phyloP scores from a whole-genome alignment of 306 rosid genomes.

The Quercus mongolica region DNA sequence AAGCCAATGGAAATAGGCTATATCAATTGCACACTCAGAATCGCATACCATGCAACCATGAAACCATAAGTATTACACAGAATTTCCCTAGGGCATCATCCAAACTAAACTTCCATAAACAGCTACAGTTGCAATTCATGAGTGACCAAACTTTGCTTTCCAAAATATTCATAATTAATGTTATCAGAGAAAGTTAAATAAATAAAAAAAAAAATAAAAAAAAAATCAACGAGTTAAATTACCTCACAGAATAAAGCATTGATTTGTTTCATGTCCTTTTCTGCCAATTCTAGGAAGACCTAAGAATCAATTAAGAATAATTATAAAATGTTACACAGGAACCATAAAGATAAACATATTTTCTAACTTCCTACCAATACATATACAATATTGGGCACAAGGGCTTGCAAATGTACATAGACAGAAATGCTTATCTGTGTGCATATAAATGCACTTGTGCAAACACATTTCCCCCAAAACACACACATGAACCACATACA shows the following conservation, averaged over 20 bases:
- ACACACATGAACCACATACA: background rate
- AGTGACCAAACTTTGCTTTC: background rate
- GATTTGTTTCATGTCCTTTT: constrained; percentile 88
- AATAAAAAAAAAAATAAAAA: background rate
- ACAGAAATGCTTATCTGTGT: background rate
- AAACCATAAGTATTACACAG: background rate
- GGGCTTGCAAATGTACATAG: background rate
- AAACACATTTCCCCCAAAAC: background rate
- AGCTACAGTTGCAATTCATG: background rate
- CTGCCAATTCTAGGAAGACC: constrained; percentile 86
- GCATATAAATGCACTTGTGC: background rate
- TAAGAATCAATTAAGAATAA: constrained; percentile 30
- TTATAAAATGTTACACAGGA: constrained; percentile 12
- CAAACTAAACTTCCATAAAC: background rate
- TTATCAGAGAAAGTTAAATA: background rate
- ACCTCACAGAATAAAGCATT: constrained; percentile 85
- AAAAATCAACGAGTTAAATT: constrained; percentile 22
- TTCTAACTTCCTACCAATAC: constrained; percentile 5
- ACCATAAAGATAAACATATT: background rate
- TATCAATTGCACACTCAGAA: too few species aligned
- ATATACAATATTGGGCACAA: background rate
- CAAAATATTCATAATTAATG: background rate
- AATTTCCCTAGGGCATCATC: background rate
- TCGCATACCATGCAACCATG: background rate
- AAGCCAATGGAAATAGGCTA: too few species aligned